phyloP scores from a whole-genome alignment of 352 stramenopile genomes.

The Globisporangium yorkense region DNA sequence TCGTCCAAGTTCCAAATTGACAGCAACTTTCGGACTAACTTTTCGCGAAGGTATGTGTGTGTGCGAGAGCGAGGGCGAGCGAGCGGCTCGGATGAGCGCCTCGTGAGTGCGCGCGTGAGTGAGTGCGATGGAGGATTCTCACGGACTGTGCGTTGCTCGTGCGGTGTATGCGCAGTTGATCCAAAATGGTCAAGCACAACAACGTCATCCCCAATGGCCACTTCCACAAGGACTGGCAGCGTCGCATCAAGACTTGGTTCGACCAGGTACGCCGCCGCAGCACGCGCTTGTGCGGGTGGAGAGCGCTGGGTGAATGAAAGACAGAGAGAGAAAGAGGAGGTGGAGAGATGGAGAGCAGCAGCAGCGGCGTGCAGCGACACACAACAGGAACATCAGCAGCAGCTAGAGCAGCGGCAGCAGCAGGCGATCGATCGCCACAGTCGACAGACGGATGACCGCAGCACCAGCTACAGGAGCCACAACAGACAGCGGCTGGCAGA shows the following conservation, averaged over 20 bases:
- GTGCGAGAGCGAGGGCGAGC: neutral
- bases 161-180: constrained; percentile 30
- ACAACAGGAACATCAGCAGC: neutral
- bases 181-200: constrained; percentile 99
- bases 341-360: neutral
- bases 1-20: constrained; percentile 86
- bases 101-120: neutral
- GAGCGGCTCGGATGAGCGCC: neutral
- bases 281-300: neutral
- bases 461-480: too few species aligned
- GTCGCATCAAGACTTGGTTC: constrained; percentile 96
- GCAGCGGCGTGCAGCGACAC: neutral
- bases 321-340: neutral
- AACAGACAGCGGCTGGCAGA: too few species aligned
- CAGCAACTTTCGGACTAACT: constrained; percentile 84
- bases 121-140: too few species aligned
- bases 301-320: neutral
- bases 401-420: neutral
- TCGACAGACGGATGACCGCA: neutral
- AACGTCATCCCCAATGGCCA: constrained; percentile 99
- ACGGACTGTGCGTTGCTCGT: neutral
- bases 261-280: constrained; percentile 75
- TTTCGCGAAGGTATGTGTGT: constrained; percentile 49
- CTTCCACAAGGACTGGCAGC: constrained; percentile 99
- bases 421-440: neutral